Evolutionary conservation across 2,329 filamentous ascomycete species (phyloP), one percentile per base, ranked within the genome.

Genomic region (Aplosporella prunicola): DNA sequence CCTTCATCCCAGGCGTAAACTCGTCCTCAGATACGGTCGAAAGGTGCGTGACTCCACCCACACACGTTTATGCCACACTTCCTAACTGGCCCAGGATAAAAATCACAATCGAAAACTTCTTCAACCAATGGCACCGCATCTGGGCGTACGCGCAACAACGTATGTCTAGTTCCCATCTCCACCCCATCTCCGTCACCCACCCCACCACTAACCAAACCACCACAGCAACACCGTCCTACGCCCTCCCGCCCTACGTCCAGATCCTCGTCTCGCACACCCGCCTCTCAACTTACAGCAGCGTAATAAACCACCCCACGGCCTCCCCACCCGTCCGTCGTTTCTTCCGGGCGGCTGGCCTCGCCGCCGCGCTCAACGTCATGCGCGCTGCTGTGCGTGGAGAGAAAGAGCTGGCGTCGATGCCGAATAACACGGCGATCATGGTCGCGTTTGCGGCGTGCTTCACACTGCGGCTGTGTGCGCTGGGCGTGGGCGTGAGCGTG

Each of bases 401-500:
- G 51, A 63, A 68, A 0, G 72, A 79, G 43, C 66, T 85, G 0
- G 76, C 76, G 39, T 83, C 80, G 0, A 85, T 85, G 80, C 80
- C 80, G 0, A 85, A 85, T 56, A 85, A 85, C 47, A 83, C 80
- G 0, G 74, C 80, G 39, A 82, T 84, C 45, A 85, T 85, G 81
- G 82, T 85, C 9, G 81, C 79, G 1, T 84, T 83, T 45, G 80
- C 80, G 0, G 78, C 78, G 4, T 81, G 76, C 47, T 81, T 80
- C 32, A 34, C 37, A 2, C 38, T 43, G 5, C 20, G 31, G 4
- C 40, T 39, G 13, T 64, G 82, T 4, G 78, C 75, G 45, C 68
- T 74, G 0, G 68, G 74, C 3, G 66, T 69, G 0, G 33, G 32
- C 6, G 31, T 36, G 26, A 41, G 33, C 18, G 32, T 27, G 1